A percentile compares a stretch with the other conserved stretches of the same genome.
These are phyloP conservation scores for Amaranthus tricolor DNA, from an alignment of 179 eudicot genomes.

Conservation along the genomic window DNA sequence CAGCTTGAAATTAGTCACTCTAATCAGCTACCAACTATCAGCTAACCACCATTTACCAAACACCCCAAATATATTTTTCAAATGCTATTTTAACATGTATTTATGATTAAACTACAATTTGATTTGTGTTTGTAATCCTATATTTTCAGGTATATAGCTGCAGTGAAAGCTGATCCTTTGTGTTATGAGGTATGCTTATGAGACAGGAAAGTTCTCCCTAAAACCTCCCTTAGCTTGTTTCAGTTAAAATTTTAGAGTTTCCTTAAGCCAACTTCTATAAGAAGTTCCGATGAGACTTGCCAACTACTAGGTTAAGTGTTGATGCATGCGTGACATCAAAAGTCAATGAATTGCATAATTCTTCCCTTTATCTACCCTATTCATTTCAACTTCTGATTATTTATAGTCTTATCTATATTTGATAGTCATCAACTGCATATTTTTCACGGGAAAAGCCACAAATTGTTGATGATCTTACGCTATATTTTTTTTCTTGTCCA, in stretches of 20 bases:
- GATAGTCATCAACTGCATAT: not conserved
- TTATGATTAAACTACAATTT: not conserved
- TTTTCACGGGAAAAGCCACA: not conserved
- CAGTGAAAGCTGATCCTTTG: constrained; percentile 89
- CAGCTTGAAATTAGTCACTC: too few species aligned
- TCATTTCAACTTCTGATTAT: constrained; percentile 1
- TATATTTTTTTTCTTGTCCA: constrained; percentile 23
- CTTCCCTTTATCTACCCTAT: not conserved
- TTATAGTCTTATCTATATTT: not conserved
- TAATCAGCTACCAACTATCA: too few species aligned
- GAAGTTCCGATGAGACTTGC: constrained; percentile 6
- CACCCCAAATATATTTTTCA: too few species aligned
- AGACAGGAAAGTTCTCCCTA: constrained; percentile 4
- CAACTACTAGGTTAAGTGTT: not conserved
- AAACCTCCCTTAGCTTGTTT: not conserved
- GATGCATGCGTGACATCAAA: not conserved
- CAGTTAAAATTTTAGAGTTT: not conserved
- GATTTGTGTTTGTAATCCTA: not conserved
- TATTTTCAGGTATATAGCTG: constrained; percentile 83
- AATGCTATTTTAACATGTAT: not conserved
- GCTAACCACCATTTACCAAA: too few species aligned
- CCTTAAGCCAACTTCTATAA: not conserved
- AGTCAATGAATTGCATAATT: not conserved
- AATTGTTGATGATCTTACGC: constrained; percentile 7
- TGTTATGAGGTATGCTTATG: constrained; percentile 81